A percentile compares a stretch with the other conserved stretches of the same genome.
Conservation (phyloP, 2,329 filamentous ascomycete species). For the Cyclaneusma minus region DNA sequence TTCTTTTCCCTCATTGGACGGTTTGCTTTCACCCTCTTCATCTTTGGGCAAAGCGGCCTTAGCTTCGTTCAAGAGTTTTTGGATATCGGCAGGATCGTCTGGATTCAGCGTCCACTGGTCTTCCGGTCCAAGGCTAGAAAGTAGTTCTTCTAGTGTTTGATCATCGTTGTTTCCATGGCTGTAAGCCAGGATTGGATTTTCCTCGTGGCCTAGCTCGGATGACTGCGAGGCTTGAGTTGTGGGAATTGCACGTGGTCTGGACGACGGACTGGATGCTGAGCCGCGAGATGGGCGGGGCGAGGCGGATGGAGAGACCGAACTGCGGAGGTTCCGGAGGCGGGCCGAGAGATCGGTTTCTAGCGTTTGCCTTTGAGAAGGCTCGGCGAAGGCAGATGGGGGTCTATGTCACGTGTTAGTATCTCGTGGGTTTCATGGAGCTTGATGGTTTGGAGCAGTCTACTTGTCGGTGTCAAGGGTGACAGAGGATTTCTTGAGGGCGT, state of each 20-base stretch:
- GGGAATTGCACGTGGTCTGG: background rate
- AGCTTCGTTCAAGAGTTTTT: constrained; percentile 15
- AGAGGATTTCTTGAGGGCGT: constrained; percentile 17
- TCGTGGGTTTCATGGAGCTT: background rate
- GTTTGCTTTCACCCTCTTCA: constrained; percentile 21
- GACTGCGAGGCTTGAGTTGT: background rate
- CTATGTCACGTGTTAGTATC: constrained; percentile 6
- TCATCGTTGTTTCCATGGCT: constrained; percentile 10
- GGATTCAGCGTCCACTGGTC: constrained; percentile 14
- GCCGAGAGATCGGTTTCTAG: constrained; percentile 14
- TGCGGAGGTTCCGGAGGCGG: constrained; percentile 14
- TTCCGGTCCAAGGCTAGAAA: constrained; percentile 14
- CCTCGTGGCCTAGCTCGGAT: background rate
- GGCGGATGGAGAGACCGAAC: constrained; percentile 8
- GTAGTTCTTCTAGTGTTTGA: constrained; percentile 15
- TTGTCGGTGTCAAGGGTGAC: constrained; percentile 12
- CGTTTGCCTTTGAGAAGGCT: constrained; percentile 3
- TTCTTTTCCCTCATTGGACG: constrained; percentile 17
- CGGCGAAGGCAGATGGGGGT: constrained; percentile 3
- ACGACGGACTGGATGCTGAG: too few species aligned
- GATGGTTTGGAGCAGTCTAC: constrained; percentile 5
- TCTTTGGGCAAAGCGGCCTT: constrained; percentile 6
- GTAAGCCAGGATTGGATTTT: constrained; percentile 3
- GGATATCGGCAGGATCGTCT: constrained; percentile 15
- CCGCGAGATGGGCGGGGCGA: constrained; percentile 4